Conservation (phyloP, 371 early-diverging fungal species). For the Apophysomyces trapeziformis region DNA sequence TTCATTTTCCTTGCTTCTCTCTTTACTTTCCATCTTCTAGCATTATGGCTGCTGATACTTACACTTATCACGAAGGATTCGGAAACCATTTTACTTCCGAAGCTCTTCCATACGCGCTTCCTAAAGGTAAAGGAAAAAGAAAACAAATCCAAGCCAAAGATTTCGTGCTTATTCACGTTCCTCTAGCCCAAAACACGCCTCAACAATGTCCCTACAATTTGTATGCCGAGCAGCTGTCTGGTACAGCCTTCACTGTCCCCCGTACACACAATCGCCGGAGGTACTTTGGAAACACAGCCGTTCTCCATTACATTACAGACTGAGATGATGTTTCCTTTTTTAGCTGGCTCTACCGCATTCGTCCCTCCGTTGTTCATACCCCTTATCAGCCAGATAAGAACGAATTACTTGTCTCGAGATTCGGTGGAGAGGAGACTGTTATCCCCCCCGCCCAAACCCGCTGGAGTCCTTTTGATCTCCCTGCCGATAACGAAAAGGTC, state of each 20-base stretch:
- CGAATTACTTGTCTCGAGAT: constrained; percentile 59
- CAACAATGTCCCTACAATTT: constrained; percentile 90
- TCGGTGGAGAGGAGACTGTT: constrained; percentile 52
- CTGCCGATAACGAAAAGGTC: constrained; percentile 45
- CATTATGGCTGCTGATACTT: constrained; percentile 41
- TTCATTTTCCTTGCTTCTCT: constrained; percentile 8
- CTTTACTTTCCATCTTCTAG: constrained; percentile 5
- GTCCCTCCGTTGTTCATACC: constrained; percentile 87
- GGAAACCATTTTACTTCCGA: constrained; percentile 87
- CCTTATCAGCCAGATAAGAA: constrained; percentile 64
- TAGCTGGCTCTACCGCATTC: constrained; percentile 96
- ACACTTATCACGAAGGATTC: constrained; percentile 73
- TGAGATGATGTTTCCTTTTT: neutral
- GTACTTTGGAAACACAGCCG: constrained; percentile 37
- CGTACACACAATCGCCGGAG: constrained; percentile 84
- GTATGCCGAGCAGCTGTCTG: constrained; percentile 95
- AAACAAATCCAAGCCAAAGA: neutral
- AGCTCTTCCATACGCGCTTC: constrained; percentile 86
- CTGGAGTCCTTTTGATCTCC: constrained; percentile 92
- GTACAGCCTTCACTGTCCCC: constrained; percentile 94
- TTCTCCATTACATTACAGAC: neutral
- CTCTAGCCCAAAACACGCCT: constrained; percentile 86
- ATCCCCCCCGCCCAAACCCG: constrained; percentile 89
- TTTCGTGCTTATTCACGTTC: neutral
- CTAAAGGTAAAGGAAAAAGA: constrained; percentile 60